A percentile compares a stretch with the other conserved stretches of the same genome.
Conservation (phyloP, 2,329 filamentous ascomycete genomes). For the Lasiodiplodia theobromae region DNA sequence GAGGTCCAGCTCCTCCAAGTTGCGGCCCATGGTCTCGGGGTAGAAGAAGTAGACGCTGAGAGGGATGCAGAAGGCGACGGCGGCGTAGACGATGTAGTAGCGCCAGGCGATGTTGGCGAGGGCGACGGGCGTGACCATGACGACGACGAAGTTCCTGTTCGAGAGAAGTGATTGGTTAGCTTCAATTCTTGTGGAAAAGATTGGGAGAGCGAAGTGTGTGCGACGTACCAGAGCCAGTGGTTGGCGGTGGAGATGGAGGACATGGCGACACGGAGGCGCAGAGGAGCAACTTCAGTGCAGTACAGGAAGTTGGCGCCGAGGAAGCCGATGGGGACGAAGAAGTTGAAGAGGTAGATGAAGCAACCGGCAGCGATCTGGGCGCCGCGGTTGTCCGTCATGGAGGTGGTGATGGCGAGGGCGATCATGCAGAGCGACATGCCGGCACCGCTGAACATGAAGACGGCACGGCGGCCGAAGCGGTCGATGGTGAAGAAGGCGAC, state of each 20-base stretch:
- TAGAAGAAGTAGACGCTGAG: constrained; percentile 55
- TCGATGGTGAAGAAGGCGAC: constrained; percentile 60
- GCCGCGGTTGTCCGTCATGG: constrained; percentile 54
- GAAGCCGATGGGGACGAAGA: constrained; percentile 67
- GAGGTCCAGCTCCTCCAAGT: constrained; percentile 54
- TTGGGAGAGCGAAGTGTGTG: neutral
- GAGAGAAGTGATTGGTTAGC: constrained; percentile 37
- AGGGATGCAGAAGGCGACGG: constrained; percentile 55
- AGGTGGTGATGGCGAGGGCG: constrained; percentile 60
- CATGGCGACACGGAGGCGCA: constrained; percentile 61
- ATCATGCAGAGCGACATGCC: constrained; percentile 65
- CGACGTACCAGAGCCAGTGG: constrained; percentile 57
- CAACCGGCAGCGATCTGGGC: constrained; percentile 61
- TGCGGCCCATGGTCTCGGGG: constrained; percentile 60
- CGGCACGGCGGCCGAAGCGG: constrained; percentile 57
- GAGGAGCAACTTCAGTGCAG: constrained; percentile 64
- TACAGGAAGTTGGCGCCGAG: constrained; percentile 67
- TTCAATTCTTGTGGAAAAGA: constrained; percentile 33
- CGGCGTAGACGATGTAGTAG: constrained; percentile 61
- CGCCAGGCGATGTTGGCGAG: constrained; percentile 60
- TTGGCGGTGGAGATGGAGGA: constrained; percentile 63
- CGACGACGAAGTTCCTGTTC: constrained; percentile 52
- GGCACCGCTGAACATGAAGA: constrained; percentile 60
- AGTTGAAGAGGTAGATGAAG: constrained; percentile 67
- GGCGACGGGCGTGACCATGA: constrained; percentile 56